Percentiles rank a stretch among this genome's conserved stretches.
Evolutionary conservation across 345 rosid genomes (phyloP).

Genomic region (Trapa incisa): DNA sequence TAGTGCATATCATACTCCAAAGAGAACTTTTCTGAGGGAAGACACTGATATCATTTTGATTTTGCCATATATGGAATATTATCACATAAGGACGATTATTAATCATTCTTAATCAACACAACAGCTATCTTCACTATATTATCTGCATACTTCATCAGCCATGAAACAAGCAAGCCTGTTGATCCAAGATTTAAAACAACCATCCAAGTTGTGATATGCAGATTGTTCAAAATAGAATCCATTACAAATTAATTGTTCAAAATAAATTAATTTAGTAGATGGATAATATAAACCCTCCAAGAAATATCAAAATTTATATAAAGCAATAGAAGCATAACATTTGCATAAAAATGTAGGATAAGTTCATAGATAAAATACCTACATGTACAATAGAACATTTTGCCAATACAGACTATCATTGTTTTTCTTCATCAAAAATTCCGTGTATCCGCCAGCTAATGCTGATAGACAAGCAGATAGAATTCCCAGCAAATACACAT

Average conservation of each 20-base stretch:
- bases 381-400: constrained; percentile 81
- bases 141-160: constrained; percentile 90
- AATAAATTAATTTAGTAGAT: not conserved
- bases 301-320: not conserved
- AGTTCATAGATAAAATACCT: constrained; percentile 40
- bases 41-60: not conserved
- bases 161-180: constrained; percentile 72
- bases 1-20: too few relatives aligned
- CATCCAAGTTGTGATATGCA: constrained; percentile 66
- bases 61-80: not conserved
- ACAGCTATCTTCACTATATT: constrained; percentile 75
- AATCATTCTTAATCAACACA: not conserved
- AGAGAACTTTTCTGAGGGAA: too few relatives aligned
- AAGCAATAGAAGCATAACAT: not conserved
- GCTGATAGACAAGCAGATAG: constrained; percentile 91
- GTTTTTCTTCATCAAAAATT: constrained; percentile 92
- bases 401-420: constrained; percentile 93
- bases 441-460: constrained; percentile 93
- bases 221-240: too few relatives aligned
- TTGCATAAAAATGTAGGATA: not conserved
- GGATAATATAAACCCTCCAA: not conserved
- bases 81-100: not conserved
- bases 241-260: not conserved
- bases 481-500: constrained; percentile 73
- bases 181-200: constrained; percentile 79